Percentiles rank a stretch among this genome's conserved stretches.
phyloP scores from a whole-genome alignment of 768 basidiomycete genomes.

The Tricholoma matsutake region DNA sequence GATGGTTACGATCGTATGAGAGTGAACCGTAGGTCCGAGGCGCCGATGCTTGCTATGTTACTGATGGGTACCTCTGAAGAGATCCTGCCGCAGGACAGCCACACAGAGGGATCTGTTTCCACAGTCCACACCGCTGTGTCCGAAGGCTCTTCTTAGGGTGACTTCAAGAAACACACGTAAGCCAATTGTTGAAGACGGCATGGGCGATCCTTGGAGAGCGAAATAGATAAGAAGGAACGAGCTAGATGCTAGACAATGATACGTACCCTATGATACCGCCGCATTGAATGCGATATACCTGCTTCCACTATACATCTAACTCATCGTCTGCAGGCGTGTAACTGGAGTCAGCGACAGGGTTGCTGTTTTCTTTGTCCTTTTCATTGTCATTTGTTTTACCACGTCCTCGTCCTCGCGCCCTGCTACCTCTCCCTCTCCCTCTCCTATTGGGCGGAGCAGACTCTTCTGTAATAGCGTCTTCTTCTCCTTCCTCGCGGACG shows the following conservation, averaged over 20 bases:
- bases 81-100: neutral
- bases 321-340: constrained; percentile 14
- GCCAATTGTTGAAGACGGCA: neutral
- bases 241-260: neutral
- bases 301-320: neutral
- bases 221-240: neutral
- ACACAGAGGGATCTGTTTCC: neutral
- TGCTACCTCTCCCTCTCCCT: constrained; percentile 28
- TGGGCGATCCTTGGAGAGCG: neutral
- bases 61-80: neutral
- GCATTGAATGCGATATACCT: neutral
- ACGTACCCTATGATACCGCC: neutral
- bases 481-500: constrained; percentile 34
- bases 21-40: constrained; percentile 28
- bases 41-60: constrained; percentile 1
- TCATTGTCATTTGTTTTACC: constrained; percentile 25
- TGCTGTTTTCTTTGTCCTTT: constrained; percentile 30
- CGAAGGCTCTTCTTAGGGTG: neutral
- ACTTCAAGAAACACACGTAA: neutral
- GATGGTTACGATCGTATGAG: constrained; percentile 31
- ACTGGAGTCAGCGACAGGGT: constrained; percentile 16
- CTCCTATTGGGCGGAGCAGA: constrained; percentile 30
- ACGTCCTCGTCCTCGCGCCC: constrained; percentile 32
- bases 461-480: constrained; percentile 33
- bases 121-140: neutral